Evolutionary conservation across 2,329 filamentous ascomycete species (phyloP).

Genomic region (Alternaria alternata): DNA sequence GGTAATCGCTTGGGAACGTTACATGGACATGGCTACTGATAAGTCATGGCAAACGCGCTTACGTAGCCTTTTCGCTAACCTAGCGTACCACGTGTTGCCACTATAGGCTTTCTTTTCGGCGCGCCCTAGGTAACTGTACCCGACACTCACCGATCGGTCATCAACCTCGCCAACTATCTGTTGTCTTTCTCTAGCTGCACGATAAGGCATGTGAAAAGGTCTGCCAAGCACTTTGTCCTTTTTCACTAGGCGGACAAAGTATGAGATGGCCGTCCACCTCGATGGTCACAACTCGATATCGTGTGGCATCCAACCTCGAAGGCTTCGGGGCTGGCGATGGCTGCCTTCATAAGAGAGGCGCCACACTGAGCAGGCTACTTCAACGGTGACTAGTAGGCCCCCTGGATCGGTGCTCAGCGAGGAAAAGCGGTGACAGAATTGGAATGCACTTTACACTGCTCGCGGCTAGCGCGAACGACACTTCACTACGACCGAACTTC

Average conservation of each 20-base stretch:
- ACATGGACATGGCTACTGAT: conserved; percentile 15
- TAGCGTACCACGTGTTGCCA: conserved; percentile 10
- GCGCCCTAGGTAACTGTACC: conserved; percentile 1
- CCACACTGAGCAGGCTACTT: conserved; percentile 4
- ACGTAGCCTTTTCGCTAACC: conserved; percentile 8
- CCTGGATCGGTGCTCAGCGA: conserved; percentile 11
- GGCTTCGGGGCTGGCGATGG: background rate
- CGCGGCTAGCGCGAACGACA: conserved; percentile 22
- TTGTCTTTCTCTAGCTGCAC: background rate
- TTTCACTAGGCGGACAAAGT: background rate
- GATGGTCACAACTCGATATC: background rate
- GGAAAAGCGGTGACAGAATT: conserved; percentile 38
- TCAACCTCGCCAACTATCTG: background rate
- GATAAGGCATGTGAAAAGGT: conserved; percentile 7
- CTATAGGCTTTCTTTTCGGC: background rate
- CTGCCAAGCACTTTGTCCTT: background rate
- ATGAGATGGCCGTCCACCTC: background rate
- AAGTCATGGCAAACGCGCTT: conserved; percentile 22
- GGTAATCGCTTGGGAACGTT: conserved; percentile 4
- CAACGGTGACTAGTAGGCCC: conserved; percentile 8
- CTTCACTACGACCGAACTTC: conserved; percentile 30
- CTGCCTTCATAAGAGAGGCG: background rate
- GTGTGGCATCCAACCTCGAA: background rate
- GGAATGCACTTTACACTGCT: conserved; percentile 14
- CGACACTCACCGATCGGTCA: conserved; percentile 8